Conservation (phyloP, 352 stramenopile genomes). For the Globisporangium rhizosaccharum region DNA sequence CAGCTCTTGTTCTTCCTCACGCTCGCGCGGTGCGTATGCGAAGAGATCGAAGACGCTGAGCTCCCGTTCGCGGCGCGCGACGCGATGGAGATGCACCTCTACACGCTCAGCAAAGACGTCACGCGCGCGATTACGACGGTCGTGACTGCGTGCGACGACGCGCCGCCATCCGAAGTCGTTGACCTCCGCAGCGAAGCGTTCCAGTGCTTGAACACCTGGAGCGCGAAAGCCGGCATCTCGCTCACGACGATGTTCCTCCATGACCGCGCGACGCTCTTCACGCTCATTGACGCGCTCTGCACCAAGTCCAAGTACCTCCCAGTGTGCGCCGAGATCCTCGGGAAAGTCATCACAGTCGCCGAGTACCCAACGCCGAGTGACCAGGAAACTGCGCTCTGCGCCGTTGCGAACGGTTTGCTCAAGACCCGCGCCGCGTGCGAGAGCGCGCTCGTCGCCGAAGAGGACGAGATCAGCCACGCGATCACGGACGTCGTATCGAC, state of each 20-base stretch:
- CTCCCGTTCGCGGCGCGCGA: constrained; percentile 53
- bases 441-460: constrained; percentile 36
- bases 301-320: constrained; percentile 43
- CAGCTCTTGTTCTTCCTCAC: constrained; percentile 46
- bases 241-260: constrained; percentile 40
- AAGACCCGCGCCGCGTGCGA: constrained; percentile 43
- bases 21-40: constrained; percentile 54
- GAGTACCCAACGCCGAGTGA: constrained; percentile 47
- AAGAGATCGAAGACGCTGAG: constrained; percentile 62
- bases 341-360: constrained; percentile 47
- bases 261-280: constrained; percentile 32
- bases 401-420: constrained; percentile 38
- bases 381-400: constrained; percentile 34
- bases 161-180: constrained; percentile 11
- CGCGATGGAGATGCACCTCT: constrained; percentile 55
- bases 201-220: constrained; percentile 51
- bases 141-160: constrained; percentile 26
- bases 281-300: constrained; percentile 42
- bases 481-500: constrained; percentile 57
- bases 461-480: constrained; percentile 55
- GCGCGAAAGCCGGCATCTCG: constrained; percentile 49
- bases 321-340: constrained; percentile 46
- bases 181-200: constrained; percentile 50
- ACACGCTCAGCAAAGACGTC: constrained; percentile 34
- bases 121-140: constrained; percentile 46